These are phyloP conservation scores for Scutellaria barbata DNA, from an alignment of 257 asterid genomes.

Conservation along the genomic window DNA sequence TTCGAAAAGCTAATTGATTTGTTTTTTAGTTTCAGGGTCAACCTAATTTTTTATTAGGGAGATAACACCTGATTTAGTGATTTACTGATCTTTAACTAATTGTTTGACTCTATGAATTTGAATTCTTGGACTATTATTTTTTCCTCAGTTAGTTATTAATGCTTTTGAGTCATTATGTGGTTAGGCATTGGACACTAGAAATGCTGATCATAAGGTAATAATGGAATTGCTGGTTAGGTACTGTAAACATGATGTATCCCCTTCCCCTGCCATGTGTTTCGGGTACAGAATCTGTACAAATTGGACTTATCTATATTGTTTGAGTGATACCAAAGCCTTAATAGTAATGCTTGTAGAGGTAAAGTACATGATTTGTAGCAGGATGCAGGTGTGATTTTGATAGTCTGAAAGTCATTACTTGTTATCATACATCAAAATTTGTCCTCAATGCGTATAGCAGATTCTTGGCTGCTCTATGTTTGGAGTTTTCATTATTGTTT, in stretches of 20 bases:
- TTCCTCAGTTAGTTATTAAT: slow-evolving; percentile 8
- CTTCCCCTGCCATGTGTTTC: background rate
- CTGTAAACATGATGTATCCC: slow-evolving; percentile 4
- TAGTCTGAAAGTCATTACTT: background rate
- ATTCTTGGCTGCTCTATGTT: slow-evolving; percentile 10
- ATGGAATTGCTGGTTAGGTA: background rate
- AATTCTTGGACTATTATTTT: slow-evolving; percentile 14
- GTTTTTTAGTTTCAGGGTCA: slow-evolving; percentile 1
- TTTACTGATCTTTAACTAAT: slow-evolving; percentile 10
- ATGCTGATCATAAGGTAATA: background rate
- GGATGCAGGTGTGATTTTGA: background rate
- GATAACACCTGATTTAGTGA: background rate
- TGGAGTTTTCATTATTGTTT: background rate
- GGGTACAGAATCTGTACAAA: background rate
- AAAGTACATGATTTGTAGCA: slow-evolving; percentile 17
- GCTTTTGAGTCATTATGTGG: background rate
- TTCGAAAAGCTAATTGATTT: slow-evolving; percentile 18
- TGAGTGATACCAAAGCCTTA: background rate
- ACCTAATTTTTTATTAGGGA: slow-evolving; percentile 11
- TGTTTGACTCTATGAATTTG: background rate
- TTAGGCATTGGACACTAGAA: background rate
- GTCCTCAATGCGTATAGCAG: background rate
- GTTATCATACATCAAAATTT: background rate
- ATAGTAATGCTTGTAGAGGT: background rate
- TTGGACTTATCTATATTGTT: background rate